Evolutionary conservation across 1,284 basidiomycete species (phyloP).

Genomic region (Irpex sp.): DNA sequence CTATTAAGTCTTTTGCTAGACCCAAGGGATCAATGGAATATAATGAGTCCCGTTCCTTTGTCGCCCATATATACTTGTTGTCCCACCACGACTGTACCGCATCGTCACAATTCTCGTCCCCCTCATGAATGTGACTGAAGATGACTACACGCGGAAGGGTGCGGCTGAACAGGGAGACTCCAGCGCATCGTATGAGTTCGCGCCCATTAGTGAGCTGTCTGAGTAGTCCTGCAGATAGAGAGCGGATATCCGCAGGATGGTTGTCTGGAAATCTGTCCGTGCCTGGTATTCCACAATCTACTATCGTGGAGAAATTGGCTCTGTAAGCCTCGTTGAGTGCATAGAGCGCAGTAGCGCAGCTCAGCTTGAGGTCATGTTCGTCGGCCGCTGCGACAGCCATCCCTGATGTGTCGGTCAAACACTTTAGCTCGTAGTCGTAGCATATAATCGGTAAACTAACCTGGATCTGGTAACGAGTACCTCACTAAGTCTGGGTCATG

Average conservation of each 20-base stretch:
- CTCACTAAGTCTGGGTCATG: not conserved
- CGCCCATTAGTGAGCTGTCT: not conserved
- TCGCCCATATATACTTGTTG: not conserved
- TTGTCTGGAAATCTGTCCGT: not conserved
- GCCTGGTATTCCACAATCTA: not conserved
- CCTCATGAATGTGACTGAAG: not conserved
- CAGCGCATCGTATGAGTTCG: not conserved
- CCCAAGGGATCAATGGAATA: not conserved
- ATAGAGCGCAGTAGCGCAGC: not conserved
- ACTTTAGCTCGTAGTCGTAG: not conserved
- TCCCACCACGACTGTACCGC: not conserved
- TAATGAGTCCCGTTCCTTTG: not conserved
- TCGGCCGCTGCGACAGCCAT: not conserved
- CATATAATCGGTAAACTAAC: not conserved
- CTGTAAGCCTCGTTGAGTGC: not conserved
- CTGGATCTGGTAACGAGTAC: not conserved
- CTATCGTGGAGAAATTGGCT: not conserved
- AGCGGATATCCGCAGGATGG: not conserved
- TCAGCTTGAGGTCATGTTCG: not conserved
- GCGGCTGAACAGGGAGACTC: not conserved
- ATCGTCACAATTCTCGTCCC: not conserved
- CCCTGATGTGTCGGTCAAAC: not conserved
- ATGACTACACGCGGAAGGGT: not conserved
- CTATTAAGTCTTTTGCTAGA: not conserved
- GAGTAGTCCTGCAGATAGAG: not conserved